Base-by-base conservation (phyloP, 2,329 filamentous ascomycete genomes). In the Fusarium staphyleae region DNA sequence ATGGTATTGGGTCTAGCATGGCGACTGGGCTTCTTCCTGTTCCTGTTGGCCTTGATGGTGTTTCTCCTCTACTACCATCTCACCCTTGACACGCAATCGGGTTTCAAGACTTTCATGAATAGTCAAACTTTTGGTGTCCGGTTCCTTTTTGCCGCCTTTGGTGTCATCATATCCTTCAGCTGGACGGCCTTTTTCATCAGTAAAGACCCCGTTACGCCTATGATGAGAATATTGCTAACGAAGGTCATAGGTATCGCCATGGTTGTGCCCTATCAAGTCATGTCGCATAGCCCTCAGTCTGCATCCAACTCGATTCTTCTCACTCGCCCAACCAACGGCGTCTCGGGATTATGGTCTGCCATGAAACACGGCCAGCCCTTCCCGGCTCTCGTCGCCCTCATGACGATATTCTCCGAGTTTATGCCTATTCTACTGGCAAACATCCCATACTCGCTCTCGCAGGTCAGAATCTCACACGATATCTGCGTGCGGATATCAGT, bases 401-500 rank as follows among this genome's bases (percentile, higher is more conserved):
- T 77, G 39, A 71, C 77, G 3, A 72, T 81, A 16, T 68, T 81
- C 3, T 74, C 78, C 16, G 79, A 83, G 41, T 75, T 81, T 40
- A 74, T 83, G n/a, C 80, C 79, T 1, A 69, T 81, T 15, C 69
- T 79, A 2, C 72, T 83, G 3, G 72, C 77, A 59, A 81, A 81
- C 54, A 72, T 82, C 2, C 76, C 79, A 0, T 80, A 78, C 65
- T 77, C 73, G 45, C 70, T 75, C 2, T 73, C 75, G 0, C 75
- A 78, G 44, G 74, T 73, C 1, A 66, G 70, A 28, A 63, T 64
- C 13, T 72, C 77, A 0, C 75, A 78, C 40, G 69, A 69, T 0
- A 66, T 75, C 5, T 81, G 76, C 55, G 71, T 76, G 1, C 73
- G 74, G 22, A 52, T 80, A 9, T 70, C 72, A 1, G 69, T 74